Percentiles rank a stretch among this genome's conserved stretches.
Conservation (phyloP, 768 basidiomycete genomes). For the Coprinopsis sp. region DNA sequence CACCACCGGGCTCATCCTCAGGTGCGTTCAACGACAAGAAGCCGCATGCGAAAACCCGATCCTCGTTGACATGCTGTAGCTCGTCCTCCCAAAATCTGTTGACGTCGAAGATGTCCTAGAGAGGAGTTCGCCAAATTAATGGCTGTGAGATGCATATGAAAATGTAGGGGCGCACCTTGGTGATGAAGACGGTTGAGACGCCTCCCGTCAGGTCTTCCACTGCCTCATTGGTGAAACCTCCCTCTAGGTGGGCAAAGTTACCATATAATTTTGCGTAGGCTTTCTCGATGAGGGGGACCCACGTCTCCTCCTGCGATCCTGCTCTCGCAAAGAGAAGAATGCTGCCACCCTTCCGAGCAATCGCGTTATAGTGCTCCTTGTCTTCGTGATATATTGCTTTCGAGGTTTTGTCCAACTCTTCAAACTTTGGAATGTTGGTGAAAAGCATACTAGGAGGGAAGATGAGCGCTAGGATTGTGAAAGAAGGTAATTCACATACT, state of each 20-base stretch:
- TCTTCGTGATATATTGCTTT: slow-evolving; percentile 40
- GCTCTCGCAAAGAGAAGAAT: slow-evolving; percentile 37
- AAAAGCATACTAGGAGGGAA: slow-evolving; percentile 33
- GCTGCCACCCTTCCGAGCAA: slow-evolving; percentile 34
- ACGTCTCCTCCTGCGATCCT: slow-evolving; percentile 36
- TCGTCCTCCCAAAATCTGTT: slow-evolving; percentile 49
- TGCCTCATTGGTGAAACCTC: slow-evolving; percentile 36
- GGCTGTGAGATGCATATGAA: background rate
- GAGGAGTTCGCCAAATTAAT: background rate
- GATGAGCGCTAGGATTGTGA: background rate
- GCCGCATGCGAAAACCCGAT: slow-evolving; percentile 41
- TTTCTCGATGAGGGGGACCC: slow-evolving; percentile 48
- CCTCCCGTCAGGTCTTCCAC: slow-evolving; percentile 53
- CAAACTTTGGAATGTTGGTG: slow-evolving; percentile 39
- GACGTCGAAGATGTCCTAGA: slow-evolving; percentile 38
- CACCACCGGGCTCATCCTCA: slow-evolving; percentile 7
- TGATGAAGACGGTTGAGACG: slow-evolving; percentile 31
- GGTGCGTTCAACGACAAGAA: slow-evolving; percentile 26
- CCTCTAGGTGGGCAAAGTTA: slow-evolving; percentile 29
- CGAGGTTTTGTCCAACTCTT: slow-evolving; percentile 30
- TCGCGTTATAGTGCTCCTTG: slow-evolving; percentile 32
- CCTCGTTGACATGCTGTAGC: slow-evolving; percentile 39
- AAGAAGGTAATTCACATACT: slow-evolving; percentile 29
- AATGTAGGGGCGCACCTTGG: slow-evolving; percentile 18
- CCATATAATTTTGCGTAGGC: slow-evolving; percentile 51